Conservation (phyloP, 257 asterid species). For the Ajuga chamaepitys region DNA sequence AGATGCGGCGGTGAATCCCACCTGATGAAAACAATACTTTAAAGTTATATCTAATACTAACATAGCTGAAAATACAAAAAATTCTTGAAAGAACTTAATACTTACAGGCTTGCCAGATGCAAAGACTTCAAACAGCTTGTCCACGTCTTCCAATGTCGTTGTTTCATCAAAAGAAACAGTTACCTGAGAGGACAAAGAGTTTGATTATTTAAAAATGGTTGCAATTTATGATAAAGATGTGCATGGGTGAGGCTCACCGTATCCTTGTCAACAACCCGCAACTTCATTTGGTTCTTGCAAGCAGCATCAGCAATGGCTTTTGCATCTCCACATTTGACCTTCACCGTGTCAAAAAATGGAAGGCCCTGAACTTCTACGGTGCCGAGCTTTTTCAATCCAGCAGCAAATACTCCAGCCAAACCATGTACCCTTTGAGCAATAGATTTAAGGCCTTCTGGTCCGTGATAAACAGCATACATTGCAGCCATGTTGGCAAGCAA, state of each 20-base stretch:
- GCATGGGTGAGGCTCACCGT: conserved; percentile 43
- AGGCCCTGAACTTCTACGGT: conserved; percentile 80
- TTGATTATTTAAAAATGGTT: background rate
- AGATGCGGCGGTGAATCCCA: conserved; percentile 73
- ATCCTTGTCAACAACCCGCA: conserved; percentile 66
- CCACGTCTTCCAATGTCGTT: conserved; percentile 89
- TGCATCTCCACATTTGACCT: conserved; percentile 67
- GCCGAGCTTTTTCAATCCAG: conserved; percentile 85
- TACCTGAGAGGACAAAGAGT: conserved; percentile 36
- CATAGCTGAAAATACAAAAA: background rate
- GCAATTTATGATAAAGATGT: background rate
- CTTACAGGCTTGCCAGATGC: conserved; percentile 85
- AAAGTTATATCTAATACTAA: background rate
- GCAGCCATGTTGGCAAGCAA: conserved; percentile 99
- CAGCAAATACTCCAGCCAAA: conserved; percentile 74
- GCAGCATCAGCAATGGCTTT: conserved; percentile 82
- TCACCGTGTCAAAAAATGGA: conserved; percentile 94
- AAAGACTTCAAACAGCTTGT: conserved; percentile 75
- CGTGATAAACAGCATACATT: conserved; percentile 97
- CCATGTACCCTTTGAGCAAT: conserved; percentile 95
- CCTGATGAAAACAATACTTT: conserved; percentile 32
- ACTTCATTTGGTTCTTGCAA: conserved; percentile 53
- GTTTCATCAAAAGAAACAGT: conserved; percentile 94
- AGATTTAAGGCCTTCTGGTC: conserved; percentile 93
- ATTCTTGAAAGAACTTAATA: conserved; percentile 1